Conservation (phyloP, 169 alveolate genomes). For the Cryptosporidium andersoni region DNA sequence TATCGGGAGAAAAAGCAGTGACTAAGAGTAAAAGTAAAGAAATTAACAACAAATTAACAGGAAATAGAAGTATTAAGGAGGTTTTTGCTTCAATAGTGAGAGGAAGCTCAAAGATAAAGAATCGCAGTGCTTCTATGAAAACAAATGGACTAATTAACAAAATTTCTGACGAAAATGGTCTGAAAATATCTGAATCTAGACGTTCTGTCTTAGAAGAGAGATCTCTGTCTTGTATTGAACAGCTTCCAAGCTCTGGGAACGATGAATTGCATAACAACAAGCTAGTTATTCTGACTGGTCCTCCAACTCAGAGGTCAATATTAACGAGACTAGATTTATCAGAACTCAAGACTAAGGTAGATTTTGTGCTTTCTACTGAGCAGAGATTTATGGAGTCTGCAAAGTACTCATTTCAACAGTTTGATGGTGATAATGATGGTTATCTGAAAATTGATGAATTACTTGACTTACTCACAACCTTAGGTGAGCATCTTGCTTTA, state of each 20-base stretch:
- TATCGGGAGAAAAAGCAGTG: slow-evolving; percentile 8
- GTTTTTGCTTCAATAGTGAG: slow-evolving; percentile 52
- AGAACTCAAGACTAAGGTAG: slow-evolving; percentile 32
- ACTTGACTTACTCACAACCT: slow-evolving; percentile 36
- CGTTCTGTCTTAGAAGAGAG: neutral
- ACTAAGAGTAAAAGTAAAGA: too few relatives aligned
- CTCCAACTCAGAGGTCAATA: slow-evolving; percentile 38
- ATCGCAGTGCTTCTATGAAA: slow-evolving; percentile 25
- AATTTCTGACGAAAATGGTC: neutral
- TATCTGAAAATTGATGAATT: slow-evolving; percentile 38
- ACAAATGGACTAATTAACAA: neutral
- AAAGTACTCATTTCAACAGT: slow-evolving; percentile 24
- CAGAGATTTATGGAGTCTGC: slow-evolving; percentile 32
- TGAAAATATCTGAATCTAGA: neutral
- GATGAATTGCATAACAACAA: neutral
- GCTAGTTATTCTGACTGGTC: slow-evolving; percentile 11
- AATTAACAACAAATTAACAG: neutral
- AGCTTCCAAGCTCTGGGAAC: neutral
- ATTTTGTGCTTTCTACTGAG: slow-evolving; percentile 32
- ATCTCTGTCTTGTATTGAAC: neutral
- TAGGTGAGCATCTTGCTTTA: slow-evolving; percentile 58
- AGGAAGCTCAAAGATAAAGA: slow-evolving; percentile 28
- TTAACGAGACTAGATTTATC: slow-evolving; percentile 28
- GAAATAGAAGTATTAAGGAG: slow-evolving; percentile 17
- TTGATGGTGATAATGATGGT: slow-evolving; percentile 45